Conservation (phyloP, 108 stramenopile genomes). For the Cyclotella kingstonii region DNA sequence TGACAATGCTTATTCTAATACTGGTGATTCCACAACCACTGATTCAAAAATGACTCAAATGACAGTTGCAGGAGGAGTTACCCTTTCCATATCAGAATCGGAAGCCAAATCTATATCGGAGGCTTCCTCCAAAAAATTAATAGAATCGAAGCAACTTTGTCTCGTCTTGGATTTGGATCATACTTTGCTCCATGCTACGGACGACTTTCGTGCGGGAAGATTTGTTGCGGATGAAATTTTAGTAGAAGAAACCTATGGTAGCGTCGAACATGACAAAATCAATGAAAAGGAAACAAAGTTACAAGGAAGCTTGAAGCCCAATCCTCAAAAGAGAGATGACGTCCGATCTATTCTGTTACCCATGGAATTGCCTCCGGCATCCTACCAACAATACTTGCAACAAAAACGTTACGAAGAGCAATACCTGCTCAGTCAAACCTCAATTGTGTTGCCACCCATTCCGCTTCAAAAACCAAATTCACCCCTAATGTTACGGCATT, state of each 20-base stretch:
- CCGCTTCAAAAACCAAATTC: slow-evolving; percentile 25
- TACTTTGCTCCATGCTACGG: slow-evolving; percentile 85
- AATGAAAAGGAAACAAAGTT: slow-evolving; percentile 5
- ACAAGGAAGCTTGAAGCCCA: too few relatives aligned
- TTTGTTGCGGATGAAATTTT: slow-evolving; percentile 40
- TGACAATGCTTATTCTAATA: neutral
- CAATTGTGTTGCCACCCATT: slow-evolving; percentile 5
- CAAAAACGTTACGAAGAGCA: slow-evolving; percentile 16
- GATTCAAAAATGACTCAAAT: slow-evolving; percentile 54
- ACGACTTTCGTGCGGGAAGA: slow-evolving; percentile 62
- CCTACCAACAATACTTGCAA: slow-evolving; percentile 30
- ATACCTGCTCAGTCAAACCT: neutral
- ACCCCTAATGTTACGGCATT: slow-evolving; percentile 54
- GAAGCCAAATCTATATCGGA: slow-evolving; percentile 65
- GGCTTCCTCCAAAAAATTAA: slow-evolving; percentile 48
- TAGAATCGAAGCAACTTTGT: slow-evolving; percentile 49
- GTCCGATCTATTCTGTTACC: slow-evolving; percentile 72
- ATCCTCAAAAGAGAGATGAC: slow-evolving; percentile 47
- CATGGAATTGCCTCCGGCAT: slow-evolving; percentile 31
- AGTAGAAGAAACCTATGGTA: neutral
- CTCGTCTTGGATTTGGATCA: slow-evolving; percentile 90
- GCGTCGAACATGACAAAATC: neutral
- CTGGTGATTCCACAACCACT: neutral
- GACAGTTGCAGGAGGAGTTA: slow-evolving; percentile 75
- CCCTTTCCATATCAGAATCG: slow-evolving; percentile 60